phyloP scores from a whole-genome alignment of 1,139 yeast genomes.

The Diutina neorugosa region DNA sequence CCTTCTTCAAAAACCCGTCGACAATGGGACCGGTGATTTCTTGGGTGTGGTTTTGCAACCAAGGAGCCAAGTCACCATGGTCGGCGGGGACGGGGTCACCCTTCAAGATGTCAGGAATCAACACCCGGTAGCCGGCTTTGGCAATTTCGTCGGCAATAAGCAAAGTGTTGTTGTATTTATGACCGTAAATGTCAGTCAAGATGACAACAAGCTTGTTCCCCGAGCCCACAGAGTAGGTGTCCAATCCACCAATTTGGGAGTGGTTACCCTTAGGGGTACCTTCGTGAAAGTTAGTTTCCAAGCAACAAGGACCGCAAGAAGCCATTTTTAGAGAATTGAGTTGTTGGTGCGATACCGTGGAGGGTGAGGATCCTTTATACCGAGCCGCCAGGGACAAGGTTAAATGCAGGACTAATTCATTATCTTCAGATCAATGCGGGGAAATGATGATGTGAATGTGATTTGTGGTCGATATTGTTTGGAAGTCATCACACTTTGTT shows the following conservation, averaged over 20 bases:
- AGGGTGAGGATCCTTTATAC: not conserved
- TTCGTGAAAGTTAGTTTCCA: slow-evolving; percentile 22
- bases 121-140: slow-evolving; percentile 37
- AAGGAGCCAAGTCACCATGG: slow-evolving; percentile 22
- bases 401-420: not conserved
- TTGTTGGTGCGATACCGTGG: not conserved
- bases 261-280: slow-evolving; percentile 38
- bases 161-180: slow-evolving; percentile 40
- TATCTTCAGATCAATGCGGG: not conserved
- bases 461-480: too few relatives aligned
- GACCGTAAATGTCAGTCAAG: slow-evolving; percentile 61
- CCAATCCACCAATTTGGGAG: slow-evolving; percentile 30
- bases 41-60: slow-evolving; percentile 44
- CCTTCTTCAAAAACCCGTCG: slow-evolving; percentile 28
- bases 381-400: not conserved
- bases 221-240: slow-evolving; percentile 46
- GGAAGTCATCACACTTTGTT: not conserved
- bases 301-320: slow-evolving; percentile 29
- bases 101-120: slow-evolving; percentile 61
- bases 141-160: slow-evolving; percentile 67
- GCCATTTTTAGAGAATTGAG: slow-evolving; percentile 26
- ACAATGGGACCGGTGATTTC: slow-evolving; percentile 29
- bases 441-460: not conserved
- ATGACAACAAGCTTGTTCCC: slow-evolving; percentile 34
- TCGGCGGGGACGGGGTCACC: slow-evolving; percentile 30